Percentiles rank a stretch among this genome's conserved stretches.
Evolutionary conservation across 176 grass and related monocot species (phyloP).

Genomic region (Avena sativa): DNA sequence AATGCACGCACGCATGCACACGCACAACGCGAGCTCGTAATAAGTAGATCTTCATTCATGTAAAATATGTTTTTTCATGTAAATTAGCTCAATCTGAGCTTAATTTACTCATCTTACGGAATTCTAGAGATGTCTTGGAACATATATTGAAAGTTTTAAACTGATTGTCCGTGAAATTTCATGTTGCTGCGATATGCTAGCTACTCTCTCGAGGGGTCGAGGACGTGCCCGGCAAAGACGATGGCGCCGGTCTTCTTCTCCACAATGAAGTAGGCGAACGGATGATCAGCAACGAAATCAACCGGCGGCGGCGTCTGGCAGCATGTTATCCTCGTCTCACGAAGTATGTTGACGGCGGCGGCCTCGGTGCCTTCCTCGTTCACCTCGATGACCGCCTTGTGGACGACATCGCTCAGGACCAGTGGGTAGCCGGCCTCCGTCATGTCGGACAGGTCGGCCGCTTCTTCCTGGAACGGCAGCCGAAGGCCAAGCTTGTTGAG

Average conservation of each 20-base stretch:
- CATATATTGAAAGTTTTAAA: too few relatives aligned
- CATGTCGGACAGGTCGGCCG: neutral
- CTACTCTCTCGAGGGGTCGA: neutral
- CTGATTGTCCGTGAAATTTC: too few relatives aligned
- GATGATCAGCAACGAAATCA: neutral
- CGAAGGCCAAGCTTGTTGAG: neutral
- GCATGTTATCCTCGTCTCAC: too few relatives aligned
- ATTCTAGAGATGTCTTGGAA: too few relatives aligned
- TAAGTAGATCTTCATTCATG: too few relatives aligned
- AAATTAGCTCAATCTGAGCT: too few relatives aligned
- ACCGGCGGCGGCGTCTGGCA: neutral
- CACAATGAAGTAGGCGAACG: neutral
- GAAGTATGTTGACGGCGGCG: neutral
- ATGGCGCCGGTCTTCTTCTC: neutral
- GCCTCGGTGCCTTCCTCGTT: constrained; percentile 15
- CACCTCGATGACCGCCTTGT: constrained; percentile 19
- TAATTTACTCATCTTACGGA: too few relatives aligned
- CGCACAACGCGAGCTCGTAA: too few relatives aligned
- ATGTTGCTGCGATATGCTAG: too few relatives aligned
- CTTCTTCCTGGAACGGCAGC: neutral
- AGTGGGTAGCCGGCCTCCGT: neutral
- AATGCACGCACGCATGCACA: too few relatives aligned
- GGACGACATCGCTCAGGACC: neutral
- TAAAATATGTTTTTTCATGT: too few relatives aligned
- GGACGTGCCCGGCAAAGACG: neutral